Conservation (phyloP, 2,329 filamentous ascomycete genomes). For the Apiospora aurea region DNA sequence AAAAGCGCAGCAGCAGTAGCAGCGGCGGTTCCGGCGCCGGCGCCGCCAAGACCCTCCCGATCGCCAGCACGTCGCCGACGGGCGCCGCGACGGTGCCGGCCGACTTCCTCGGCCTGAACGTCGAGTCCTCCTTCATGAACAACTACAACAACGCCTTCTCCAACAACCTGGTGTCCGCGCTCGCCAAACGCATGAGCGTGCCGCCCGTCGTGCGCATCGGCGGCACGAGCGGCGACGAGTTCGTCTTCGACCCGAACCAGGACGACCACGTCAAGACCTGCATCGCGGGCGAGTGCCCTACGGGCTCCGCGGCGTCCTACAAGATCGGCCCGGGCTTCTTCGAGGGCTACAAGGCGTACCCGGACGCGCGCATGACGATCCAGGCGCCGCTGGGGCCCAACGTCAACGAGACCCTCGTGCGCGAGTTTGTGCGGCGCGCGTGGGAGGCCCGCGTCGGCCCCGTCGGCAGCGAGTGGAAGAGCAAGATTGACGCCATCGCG, state of each 20-base stretch:
- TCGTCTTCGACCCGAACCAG: slow-evolving; percentile 25
- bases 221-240: slow-evolving; percentile 28
- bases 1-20: not conserved
- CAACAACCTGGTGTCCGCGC: slow-evolving; percentile 23
- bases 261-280: slow-evolving; percentile 23
- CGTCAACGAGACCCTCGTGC: slow-evolving; percentile 24
- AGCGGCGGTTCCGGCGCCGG: not conserved
- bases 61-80: slow-evolving; percentile 22
- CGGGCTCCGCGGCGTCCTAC: slow-evolving; percentile 22
- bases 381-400: slow-evolving; percentile 24
- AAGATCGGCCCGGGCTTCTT: slow-evolving; percentile 26
- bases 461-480: not conserved
- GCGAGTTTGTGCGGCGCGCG: slow-evolving; percentile 22
- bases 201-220: slow-evolving; percentile 26
- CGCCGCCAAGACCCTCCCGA: slow-evolving; percentile 18
- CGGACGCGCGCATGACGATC: slow-evolving; percentile 25
- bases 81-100: slow-evolving; percentile 22
- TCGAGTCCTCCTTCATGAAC: slow-evolving; percentile 28
- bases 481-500: slow-evolving; percentile 24
- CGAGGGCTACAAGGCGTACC: slow-evolving; percentile 26
- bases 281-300: slow-evolving; percentile 24
- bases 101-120: slow-evolving; percentile 26
- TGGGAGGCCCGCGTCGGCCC: slow-evolving; percentile 16
- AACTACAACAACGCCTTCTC: slow-evolving; percentile 29
- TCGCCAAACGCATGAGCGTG: slow-evolving; percentile 24